phyloP scores from a whole-genome alignment of 2,329 filamentous ascomycete species.

The Fusarium torreyae region DNA sequence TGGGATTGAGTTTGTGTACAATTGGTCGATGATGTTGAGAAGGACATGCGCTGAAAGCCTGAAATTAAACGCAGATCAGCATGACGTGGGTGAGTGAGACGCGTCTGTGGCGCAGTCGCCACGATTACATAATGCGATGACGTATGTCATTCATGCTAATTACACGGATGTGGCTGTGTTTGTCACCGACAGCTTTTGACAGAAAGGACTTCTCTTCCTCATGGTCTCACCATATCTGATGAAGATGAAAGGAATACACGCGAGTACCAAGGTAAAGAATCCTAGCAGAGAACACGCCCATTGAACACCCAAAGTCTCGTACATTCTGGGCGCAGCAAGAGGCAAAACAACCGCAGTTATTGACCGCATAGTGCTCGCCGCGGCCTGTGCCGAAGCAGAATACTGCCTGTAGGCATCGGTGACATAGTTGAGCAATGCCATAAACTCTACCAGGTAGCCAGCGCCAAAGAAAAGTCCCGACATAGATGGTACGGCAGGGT shows the following conservation, averaged over 20 bases:
- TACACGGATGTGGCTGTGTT: no score
- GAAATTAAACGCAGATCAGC: no score
- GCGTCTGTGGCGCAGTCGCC: no score
- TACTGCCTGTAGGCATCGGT: conserved; percentile 51
- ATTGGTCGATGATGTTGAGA: no score
- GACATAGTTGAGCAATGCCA: conserved; percentile 53
- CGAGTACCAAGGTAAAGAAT: conserved; percentile 49
- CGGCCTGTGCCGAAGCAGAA: conserved; percentile 53
- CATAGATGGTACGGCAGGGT: conserved; percentile 56
- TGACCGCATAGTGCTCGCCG: conserved; percentile 52
- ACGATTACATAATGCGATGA: no score
- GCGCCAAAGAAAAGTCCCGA: conserved; percentile 60
- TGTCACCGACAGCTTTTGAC: no score
- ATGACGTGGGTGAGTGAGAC: no score
- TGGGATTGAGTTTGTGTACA: no score
- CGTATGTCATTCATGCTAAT: no score
- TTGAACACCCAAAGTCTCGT: conserved; percentile 49
- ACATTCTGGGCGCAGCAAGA: conserved; percentile 51
- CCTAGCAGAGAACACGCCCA: conserved; percentile 54
- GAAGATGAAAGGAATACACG: conserved; percentile 50
- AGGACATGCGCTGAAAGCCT: no score
- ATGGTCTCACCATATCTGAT: conserved; percentile 46
- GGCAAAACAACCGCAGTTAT: conserved; percentile 52
- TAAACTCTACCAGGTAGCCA: conserved; percentile 52
- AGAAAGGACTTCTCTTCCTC: no score